These are phyloP conservation scores for Lotus japonicus DNA, from an alignment of 306 rosid species.

Conservation along the genomic window DNA sequence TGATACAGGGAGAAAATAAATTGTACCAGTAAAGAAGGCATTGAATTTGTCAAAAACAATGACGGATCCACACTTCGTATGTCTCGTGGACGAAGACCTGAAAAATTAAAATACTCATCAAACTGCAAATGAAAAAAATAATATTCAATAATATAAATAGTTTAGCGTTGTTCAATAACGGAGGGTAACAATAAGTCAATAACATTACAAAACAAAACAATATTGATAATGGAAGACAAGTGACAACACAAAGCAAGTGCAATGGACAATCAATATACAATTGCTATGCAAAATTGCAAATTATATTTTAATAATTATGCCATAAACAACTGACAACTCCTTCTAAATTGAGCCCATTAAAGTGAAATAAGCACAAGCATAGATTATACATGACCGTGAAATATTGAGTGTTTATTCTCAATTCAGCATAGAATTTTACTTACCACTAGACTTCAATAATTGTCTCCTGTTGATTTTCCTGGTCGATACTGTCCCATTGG, in stretches of 20 bases:
- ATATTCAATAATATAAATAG: background rate
- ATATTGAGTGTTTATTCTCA: background rate
- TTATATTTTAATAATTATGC: too few species aligned
- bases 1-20: background rate
- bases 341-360: background rate
- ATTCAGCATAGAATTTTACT: conserved; percentile 19
- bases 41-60: conserved; percentile 81
- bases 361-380: background rate
- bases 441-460: conserved; percentile 85
- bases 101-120: conserved; percentile 16
- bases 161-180: background rate
- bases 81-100: conserved; percentile 99
- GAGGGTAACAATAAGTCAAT: too few species aligned
- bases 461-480: conserved; percentile 91
- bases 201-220: too few species aligned
- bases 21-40: conserved; percentile 86
- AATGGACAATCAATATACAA: background rate
- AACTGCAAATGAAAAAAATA: background rate
- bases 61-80: conserved; percentile 96
- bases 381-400: background rate
- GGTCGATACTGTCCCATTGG: conserved; percentile 57
- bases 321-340: background rate
- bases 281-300: too few species aligned
- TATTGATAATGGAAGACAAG: too few species aligned
- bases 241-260: background rate